Conservation (phyloP, 352 stramenopile genomes). For the Globisporangium polare region DNA sequence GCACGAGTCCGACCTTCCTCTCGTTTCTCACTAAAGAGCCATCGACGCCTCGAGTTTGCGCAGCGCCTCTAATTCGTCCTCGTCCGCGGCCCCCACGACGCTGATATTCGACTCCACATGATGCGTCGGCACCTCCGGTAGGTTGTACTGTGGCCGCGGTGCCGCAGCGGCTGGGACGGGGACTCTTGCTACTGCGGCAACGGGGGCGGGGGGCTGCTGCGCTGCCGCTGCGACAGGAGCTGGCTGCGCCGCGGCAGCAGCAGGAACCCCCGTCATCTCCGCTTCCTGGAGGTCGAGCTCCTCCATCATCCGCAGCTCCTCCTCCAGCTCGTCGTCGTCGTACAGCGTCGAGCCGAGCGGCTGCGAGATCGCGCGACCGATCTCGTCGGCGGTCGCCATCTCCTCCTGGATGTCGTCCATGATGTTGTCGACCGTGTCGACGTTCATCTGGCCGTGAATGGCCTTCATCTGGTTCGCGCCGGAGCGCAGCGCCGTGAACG, state of each 20-base stretch:
- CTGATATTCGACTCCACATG: constrained; percentile 73
- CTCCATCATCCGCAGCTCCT: constrained; percentile 92
- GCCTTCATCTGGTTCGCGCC: constrained; percentile 93
- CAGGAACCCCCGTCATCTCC: constrained; percentile 38
- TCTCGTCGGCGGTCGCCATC: constrained; percentile 95
- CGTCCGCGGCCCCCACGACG: constrained; percentile 62
- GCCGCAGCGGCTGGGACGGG: constrained; percentile 20
- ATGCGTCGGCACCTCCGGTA: constrained; percentile 79
- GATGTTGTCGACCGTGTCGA: constrained; percentile 97
- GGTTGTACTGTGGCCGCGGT: constrained; percentile 42
- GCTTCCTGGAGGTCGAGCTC: constrained; percentile 91
- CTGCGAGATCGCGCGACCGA: constrained; percentile 92
- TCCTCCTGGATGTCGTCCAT: constrained; percentile 98
- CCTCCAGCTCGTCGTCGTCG: constrained; percentile 94
- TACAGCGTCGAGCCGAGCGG: constrained; percentile 91
- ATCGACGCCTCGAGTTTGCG: constrained; percentile 85
- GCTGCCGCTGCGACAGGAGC: constrained; percentile 18
- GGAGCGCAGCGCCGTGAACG: constrained; percentile 92
- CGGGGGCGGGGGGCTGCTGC: constrained; percentile 9
- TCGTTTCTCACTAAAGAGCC: constrained; percentile 42
- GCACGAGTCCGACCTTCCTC: neutral
- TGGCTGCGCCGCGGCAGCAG: constrained; percentile 19
- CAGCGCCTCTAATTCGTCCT: constrained; percentile 82
- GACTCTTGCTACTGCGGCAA: constrained; percentile 16
- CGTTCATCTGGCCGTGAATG: constrained; percentile 94